These are phyloP conservation scores for Marasmius oreades DNA, from an alignment of 1,284 basidiomycete species.

Conservation along the genomic window DNA sequence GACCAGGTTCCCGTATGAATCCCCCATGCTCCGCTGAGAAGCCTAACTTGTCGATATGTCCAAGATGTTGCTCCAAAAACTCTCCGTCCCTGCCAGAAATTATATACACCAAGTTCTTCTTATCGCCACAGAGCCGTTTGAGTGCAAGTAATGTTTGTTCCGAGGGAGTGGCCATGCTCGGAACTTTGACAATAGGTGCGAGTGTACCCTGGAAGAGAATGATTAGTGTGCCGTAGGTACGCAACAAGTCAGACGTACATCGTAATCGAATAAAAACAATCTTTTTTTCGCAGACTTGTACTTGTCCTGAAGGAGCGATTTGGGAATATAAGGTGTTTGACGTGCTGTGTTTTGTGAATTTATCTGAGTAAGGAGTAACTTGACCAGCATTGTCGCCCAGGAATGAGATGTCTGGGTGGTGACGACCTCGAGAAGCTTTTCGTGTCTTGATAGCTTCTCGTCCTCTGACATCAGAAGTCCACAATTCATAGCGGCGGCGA, in stretches of 20 bases:
- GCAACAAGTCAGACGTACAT: conserved; percentile 51
- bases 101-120: conserved; percentile 91
- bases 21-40: conserved; percentile 93
- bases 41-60: conserved; percentile 80
- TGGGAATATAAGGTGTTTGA: conserved; percentile 83
- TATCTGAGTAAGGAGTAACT: conserved; percentile 85
- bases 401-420: conserved; percentile 93
- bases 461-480: conserved; percentile 79
- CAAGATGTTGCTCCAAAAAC: conserved; percentile 91
- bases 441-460: conserved; percentile 81
- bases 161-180: conserved; percentile 85
- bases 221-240: background rate
- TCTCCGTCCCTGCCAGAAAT: conserved; percentile 95
- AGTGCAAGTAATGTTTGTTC: conserved; percentile 75
- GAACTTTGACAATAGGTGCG: conserved; percentile 94
- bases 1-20: conserved; percentile 27
- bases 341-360: conserved; percentile 81
- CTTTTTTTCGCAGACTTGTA: conserved; percentile 67
- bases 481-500: conserved; percentile 91
- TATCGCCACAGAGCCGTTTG: conserved; percentile 70
- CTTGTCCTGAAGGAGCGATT: conserved; percentile 54
- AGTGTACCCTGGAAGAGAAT: conserved; percentile 72
- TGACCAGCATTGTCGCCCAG: conserved; percentile 92
- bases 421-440: conserved; percentile 77
- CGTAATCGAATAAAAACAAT: conserved; percentile 95